Evolutionary conservation across 768 basidiomycete genomes (phyloP).

Genomic region (Brasilioporus rufonigricans): DNA sequence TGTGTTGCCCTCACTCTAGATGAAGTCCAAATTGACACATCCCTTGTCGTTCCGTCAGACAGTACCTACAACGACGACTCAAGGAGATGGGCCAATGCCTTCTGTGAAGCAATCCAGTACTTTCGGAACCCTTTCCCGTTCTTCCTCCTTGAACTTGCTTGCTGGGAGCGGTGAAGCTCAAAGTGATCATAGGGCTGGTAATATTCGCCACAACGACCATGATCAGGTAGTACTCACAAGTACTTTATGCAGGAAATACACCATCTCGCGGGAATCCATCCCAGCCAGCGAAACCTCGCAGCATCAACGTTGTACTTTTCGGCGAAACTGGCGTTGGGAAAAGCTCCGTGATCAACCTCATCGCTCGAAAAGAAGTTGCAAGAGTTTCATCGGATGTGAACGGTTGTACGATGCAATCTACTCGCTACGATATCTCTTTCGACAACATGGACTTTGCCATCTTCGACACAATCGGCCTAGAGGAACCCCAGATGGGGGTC

Average conservation of each 20-base stretch:
- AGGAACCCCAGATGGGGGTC: conserved; percentile 30
- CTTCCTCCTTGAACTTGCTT: neutral
- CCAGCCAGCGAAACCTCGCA: neutral
- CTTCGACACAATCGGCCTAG: conserved; percentile 37
- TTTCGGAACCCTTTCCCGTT: neutral
- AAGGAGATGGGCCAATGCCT: neutral
- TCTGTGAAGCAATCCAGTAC: neutral
- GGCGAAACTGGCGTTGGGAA: conserved; percentile 40
- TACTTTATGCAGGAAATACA: neutral
- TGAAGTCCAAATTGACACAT: neutral
- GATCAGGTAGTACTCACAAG: conserved; percentile 5
- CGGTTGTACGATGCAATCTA: conserved; percentile 37
- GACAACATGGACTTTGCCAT: conserved; percentile 18
- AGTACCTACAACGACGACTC: neutral
- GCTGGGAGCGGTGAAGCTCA: neutral
- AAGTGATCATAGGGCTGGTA: conserved; percentile 2
- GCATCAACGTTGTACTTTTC: conserved; percentile 39
- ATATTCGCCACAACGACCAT: neutral
- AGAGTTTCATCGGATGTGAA: conserved; percentile 26
- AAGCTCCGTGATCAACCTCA: conserved; percentile 32
- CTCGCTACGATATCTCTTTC: conserved; percentile 27
- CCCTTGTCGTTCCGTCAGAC: neutral
- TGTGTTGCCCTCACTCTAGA: conserved; percentile 2
- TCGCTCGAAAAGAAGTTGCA: conserved; percentile 23
- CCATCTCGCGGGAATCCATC: neutral